These are phyloP conservation scores for Filosporella fistucella DNA, from an alignment of 495 filamentous ascomycete species.

Conservation along the genomic window DNA sequence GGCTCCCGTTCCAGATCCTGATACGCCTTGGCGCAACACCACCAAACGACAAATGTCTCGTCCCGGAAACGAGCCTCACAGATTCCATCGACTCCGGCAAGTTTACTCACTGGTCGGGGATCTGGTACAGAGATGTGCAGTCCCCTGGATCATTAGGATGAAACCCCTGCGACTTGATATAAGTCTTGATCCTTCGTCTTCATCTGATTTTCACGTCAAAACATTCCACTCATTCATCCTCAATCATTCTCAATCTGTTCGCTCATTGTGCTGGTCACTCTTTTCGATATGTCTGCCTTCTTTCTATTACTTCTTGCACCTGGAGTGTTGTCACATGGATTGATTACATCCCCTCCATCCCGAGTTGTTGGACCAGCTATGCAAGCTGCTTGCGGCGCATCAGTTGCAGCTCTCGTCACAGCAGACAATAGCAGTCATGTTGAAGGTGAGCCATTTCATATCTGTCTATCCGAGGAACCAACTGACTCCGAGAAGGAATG, in stretches of 20 bases:
- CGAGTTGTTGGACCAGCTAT: conserved; percentile 59
- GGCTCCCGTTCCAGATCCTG: not conserved
- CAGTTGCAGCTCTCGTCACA: conserved; percentile 55
- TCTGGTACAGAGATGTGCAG: not conserved
- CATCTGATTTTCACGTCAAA: not conserved
- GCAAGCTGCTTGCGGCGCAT: conserved; percentile 54
- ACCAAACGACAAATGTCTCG: not conserved
- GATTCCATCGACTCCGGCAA: not conserved
- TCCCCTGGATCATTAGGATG: not conserved
- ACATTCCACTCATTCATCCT: not conserved
- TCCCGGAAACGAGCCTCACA: not conserved
- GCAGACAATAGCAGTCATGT: conserved; percentile 65
- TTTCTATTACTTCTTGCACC: conserved; percentile 26
- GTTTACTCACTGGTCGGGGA: not conserved
- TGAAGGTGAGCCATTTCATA: too few species aligned
- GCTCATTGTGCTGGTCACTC: conserved; percentile 6
- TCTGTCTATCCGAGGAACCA: too few species aligned
- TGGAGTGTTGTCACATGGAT: conserved; percentile 57
- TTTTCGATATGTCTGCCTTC: conserved; percentile 4
- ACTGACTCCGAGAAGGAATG: too few species aligned
- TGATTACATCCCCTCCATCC: conserved; percentile 51
- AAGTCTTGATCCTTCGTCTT: not conserved
- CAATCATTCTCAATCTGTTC: not conserved
- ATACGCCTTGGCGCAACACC: conserved; percentile 2
- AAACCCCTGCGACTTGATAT: not conserved